These are phyloP conservation scores for Saccharomycopsis javanensis DNA, from an alignment of 805 yeast genomes.

Conservation along the genomic window DNA sequence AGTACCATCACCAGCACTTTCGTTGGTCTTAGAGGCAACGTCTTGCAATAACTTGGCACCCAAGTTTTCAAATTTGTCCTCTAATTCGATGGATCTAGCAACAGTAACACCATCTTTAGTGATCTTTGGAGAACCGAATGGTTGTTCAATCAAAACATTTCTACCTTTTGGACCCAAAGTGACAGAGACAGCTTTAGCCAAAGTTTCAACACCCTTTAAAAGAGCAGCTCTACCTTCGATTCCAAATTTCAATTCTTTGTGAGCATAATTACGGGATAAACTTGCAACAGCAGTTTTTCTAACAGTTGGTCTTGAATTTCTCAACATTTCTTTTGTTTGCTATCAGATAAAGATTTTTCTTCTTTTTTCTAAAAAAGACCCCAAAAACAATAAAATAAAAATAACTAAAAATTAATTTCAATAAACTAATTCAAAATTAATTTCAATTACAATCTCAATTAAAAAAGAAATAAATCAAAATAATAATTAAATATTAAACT, in stretches of 20 bases:
- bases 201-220: slow-evolving; percentile 84
- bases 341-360: too few species aligned
- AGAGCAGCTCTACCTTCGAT: slow-evolving; percentile 96
- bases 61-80: slow-evolving; percentile 90
- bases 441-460: too few species aligned
- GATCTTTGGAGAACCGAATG: slow-evolving; percentile 94
- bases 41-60: slow-evolving; percentile 95
- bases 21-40: slow-evolving; percentile 95
- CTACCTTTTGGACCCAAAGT: slow-evolving; percentile 98
- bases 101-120: slow-evolving; percentile 99
- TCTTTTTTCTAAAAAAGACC: too few species aligned
- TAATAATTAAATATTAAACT: neutral
- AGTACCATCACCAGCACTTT: slow-evolving; percentile 97
- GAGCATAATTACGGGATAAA: slow-evolving; percentile 30
- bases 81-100: slow-evolving; percentile 71
- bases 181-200: slow-evolving; percentile 94
- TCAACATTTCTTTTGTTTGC: slow-evolving; percentile 14
- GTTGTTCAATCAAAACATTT: slow-evolving; percentile 92
- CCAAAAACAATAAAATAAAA: too few species aligned
- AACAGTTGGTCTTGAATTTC: slow-evolving; percentile 18
- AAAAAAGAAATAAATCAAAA: too few species aligned
- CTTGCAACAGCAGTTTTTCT: slow-evolving; percentile 4
- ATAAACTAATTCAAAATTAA: too few species aligned
- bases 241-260: slow-evolving; percentile 93
- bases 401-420: too few species aligned